phyloP scores from a whole-genome alignment of 164 flowering plant species.

The Malania oleifera region DNA sequence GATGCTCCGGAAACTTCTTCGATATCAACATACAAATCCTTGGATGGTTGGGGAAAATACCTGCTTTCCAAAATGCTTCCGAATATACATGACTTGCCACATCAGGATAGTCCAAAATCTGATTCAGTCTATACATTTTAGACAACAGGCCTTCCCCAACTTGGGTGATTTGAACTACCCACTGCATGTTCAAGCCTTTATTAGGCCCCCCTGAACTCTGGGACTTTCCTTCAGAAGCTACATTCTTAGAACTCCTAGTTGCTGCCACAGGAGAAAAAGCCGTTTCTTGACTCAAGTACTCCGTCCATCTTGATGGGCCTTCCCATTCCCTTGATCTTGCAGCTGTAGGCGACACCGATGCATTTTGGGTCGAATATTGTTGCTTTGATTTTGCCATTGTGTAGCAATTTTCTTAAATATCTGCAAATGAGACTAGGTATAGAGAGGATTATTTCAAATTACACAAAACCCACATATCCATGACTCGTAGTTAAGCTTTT shows the following conservation, averaged over 20 bases:
- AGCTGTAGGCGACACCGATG: conserved; percentile 38
- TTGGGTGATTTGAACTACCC: conserved; percentile 69
- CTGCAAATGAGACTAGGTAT: neutral
- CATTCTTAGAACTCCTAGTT: conserved; percentile 31
- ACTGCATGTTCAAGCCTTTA: conserved; percentile 74
- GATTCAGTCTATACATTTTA: conserved; percentile 84
- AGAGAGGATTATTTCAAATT: neutral
- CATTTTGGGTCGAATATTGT: conserved; percentile 39
- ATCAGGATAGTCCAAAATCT: conserved; percentile 82
- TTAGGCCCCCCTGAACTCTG: conserved; percentile 41
- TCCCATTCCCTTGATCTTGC: conserved; percentile 63
- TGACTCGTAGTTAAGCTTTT: neutral
- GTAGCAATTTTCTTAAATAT: conserved; percentile 3
- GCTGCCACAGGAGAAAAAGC: conserved; percentile 27
- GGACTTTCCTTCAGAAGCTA: conserved; percentile 37
- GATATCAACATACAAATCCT: conserved; percentile 64
- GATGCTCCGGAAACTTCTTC: conserved; percentile 93
- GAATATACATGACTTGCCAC: conserved; percentile 54
- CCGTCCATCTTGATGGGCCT: conserved; percentile 72
- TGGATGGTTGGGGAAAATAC: conserved; percentile 79
- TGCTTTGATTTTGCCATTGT: conserved; percentile 56
- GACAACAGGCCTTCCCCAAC: conserved; percentile 86
- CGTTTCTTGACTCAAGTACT: conserved; percentile 59
- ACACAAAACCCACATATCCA: neutral
- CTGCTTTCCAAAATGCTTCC: conserved; percentile 87